Conservation (phyloP, 768 basidiomycete species). For the Ephemerocybe angulata region DNA sequence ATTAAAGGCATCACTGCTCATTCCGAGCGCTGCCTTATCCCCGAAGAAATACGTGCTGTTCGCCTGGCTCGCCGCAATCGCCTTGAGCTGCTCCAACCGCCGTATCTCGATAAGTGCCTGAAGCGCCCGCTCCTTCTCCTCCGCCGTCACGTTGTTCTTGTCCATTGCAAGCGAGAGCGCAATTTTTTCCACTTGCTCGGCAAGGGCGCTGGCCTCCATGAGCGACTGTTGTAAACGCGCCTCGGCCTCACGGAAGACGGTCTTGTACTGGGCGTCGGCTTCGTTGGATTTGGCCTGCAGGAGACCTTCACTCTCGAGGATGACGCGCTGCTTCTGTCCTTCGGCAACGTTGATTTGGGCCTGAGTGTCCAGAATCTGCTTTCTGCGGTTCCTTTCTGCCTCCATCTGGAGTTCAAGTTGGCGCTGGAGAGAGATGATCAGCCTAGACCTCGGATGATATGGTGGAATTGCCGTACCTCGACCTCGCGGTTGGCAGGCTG, state of each 20-base stretch:
- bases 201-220: conserved; percentile 46
- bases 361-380: conserved; percentile 54
- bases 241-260: conserved; percentile 1
- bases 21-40: conserved; percentile 34
- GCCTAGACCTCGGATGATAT: background rate
- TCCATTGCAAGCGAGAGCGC: conserved; percentile 35
- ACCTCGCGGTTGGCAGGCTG: conserved; percentile 59
- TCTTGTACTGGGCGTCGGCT: conserved; percentile 35
- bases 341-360: conserved; percentile 58
- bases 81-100: conserved; percentile 49
- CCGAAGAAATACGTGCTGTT: conserved; percentile 61
- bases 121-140: conserved; percentile 38
- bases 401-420: conserved; percentile 62
- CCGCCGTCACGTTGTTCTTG: conserved; percentile 25
- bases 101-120: conserved; percentile 43
- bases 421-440: conserved; percentile 26
- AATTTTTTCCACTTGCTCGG: conserved; percentile 45
- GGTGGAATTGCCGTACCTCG: conserved; percentile 34
- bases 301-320: conserved; percentile 53
- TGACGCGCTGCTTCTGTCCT: conserved; percentile 53
- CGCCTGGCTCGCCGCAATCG: conserved; percentile 46
- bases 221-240: conserved; percentile 32
- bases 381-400: conserved; percentile 52
- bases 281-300: conserved; percentile 50
- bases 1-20: conserved; percentile 37